Conservation (phyloP, 306 rosid species). For the Casuarina glauca region DNA sequence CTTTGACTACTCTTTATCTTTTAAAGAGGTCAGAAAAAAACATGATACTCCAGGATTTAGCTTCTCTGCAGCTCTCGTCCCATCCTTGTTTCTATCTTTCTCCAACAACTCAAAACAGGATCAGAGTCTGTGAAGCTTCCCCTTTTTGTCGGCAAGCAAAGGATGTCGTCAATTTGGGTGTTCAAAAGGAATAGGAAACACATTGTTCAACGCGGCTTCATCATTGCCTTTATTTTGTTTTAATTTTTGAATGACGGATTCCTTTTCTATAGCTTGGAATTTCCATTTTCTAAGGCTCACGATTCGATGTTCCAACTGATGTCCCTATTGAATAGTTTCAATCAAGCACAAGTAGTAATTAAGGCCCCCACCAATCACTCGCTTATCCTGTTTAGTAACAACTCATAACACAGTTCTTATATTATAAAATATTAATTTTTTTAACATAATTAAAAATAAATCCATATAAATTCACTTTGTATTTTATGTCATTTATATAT, state of each 20-base stretch:
- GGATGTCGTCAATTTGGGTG: neutral
- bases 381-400: too few species aligned
- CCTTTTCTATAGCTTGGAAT: neutral
- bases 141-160: slow-evolving; percentile 31
- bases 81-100: neutral
- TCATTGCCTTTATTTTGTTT: neutral
- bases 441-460: too few species aligned
- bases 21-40: slow-evolving; percentile 16
- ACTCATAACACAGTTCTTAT: too few species aligned
- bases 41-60: slow-evolving; percentile 18
- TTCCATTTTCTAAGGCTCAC: too few species aligned
- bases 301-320: too few species aligned
- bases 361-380: too few species aligned
- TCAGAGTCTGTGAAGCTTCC: neutral
- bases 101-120: slow-evolving; percentile 9
- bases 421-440: too few species aligned
- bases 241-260: neutral
- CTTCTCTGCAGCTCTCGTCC: slow-evolving; percentile 8
- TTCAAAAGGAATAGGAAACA: slow-evolving; percentile 6
- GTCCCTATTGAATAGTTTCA: too few species aligned
- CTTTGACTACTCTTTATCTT: slow-evolving; percentile 38
- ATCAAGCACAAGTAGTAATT: too few species aligned
- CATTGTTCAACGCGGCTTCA: slow-evolving; percentile 8
- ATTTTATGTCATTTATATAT: too few species aligned
- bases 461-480: too few species aligned